phyloP scores from a whole-genome alignment of 257 asterid genomes.

The Penstemon newberryi region DNA sequence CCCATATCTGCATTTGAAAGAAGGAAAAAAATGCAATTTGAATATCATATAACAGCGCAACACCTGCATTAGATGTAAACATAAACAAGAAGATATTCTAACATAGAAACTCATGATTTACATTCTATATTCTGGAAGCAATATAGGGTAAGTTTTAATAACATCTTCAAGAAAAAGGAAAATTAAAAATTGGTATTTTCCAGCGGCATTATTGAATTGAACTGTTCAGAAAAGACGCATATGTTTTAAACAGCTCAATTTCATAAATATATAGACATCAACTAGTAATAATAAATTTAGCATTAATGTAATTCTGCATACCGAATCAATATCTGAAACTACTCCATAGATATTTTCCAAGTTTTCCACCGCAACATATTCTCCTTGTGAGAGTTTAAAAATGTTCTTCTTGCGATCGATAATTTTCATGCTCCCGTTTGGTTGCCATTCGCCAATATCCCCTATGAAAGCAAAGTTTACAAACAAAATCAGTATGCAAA shows the following conservation, averaged over 20 bases:
- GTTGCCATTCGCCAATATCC: slow-evolving; percentile 94
- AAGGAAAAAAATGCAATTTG: slow-evolving; percentile 5
- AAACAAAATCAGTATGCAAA: slow-evolving; percentile 4
- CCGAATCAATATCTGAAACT: slow-evolving; percentile 66
- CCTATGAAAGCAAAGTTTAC: slow-evolving; percentile 47
- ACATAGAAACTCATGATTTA: slow-evolving; percentile 18
- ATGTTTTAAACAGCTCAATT: not conserved
- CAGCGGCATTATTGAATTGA: not conserved
- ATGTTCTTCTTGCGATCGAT: slow-evolving; percentile 95
- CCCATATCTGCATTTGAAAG: slow-evolving; percentile 68
- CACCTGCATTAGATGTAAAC: no score
- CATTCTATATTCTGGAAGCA: slow-evolving; percentile 5
- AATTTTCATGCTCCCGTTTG: slow-evolving; percentile 85
- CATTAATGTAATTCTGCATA: slow-evolving; percentile 35
- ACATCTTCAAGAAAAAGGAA: not conserved
- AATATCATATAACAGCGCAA: not conserved
- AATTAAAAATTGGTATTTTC: no score
- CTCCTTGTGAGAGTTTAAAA: slow-evolving; percentile 97
- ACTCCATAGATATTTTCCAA: slow-evolving; percentile 80
- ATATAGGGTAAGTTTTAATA: not conserved
- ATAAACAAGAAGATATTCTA: not conserved
- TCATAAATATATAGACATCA: not conserved
- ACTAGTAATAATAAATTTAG: not conserved
- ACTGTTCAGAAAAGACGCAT: not conserved
- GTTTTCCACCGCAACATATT: slow-evolving; percentile 97